phyloP scores from a whole-genome alignment of 164 flowering plant genomes.

The Santalum album region DNA sequence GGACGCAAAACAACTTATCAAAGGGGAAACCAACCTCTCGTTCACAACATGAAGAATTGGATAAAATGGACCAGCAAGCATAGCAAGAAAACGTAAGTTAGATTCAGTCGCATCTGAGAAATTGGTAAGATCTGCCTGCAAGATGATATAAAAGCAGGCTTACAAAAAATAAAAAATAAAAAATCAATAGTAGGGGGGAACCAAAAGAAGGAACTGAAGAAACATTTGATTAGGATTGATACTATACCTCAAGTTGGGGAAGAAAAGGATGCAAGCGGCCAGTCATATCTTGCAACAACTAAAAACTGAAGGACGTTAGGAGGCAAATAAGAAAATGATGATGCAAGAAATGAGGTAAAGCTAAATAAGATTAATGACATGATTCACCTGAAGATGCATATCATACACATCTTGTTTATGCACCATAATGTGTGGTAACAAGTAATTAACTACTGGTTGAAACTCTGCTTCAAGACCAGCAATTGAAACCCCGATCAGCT shows the following conservation, averaged over 20 bases:
- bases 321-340: constrained; percentile 11
- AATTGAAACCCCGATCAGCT: constrained; percentile 79
- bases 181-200: background rate
- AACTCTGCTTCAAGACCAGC: constrained; percentile 84
- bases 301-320: constrained; percentile 31
- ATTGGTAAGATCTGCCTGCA: constrained; percentile 66
- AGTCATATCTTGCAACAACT: constrained; percentile 93
- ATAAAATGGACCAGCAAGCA: constrained; percentile 91
- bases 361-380: constrained; percentile 2
- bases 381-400: constrained; percentile 76
- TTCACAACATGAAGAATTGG: constrained; percentile 65
- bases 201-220: too few relatives aligned
- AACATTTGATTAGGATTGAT: background rate
- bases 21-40: constrained; percentile 51
- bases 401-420: constrained; percentile 71
- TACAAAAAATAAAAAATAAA: background rate
- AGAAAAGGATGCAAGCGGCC: constrained; percentile 59
- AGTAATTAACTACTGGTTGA: constrained; percentile 73
- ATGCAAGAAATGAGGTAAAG: constrained; percentile 7
- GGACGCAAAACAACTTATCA: background rate
- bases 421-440: constrained; percentile 70
- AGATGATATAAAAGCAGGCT: constrained; percentile 8
- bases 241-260: constrained; percentile 85
- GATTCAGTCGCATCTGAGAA: constrained; percentile 61
- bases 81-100: constrained; percentile 66